phyloP scores from a whole-genome alignment of 1,139 yeast species.

The Suhomyces choctaworum region DNA sequence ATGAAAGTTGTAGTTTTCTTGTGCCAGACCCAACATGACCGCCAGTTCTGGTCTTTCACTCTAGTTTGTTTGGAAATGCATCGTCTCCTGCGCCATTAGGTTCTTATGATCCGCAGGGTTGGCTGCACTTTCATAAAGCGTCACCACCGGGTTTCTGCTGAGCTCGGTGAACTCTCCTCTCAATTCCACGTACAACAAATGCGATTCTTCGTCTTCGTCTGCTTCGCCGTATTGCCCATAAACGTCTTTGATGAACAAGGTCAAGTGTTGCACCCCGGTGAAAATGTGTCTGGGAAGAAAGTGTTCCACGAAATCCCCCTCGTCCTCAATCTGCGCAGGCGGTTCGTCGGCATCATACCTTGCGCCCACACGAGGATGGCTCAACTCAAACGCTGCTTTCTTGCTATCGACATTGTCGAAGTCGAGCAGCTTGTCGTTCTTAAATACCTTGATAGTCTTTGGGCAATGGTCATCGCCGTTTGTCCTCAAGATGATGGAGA shows the following conservation, averaged over 20 bases:
- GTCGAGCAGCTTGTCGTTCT: constrained; percentile 68
- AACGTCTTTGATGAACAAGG: constrained; percentile 66
- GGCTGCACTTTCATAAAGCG: constrained; percentile 87
- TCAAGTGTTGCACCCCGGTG: constrained; percentile 66
- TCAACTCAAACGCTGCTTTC: constrained; percentile 53
- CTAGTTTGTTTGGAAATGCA: constrained; percentile 7
- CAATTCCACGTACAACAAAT: constrained; percentile 70
- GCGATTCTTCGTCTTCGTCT: constrained; percentile 55
- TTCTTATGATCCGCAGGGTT: constrained; percentile 86
- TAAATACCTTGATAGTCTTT: constrained; percentile 64
- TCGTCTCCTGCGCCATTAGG: constrained; percentile 18
- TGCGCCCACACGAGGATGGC: constrained; percentile 65
- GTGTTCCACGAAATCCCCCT: constrained; percentile 74
- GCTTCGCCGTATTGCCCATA: constrained; percentile 51
- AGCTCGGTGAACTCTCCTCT: constrained; percentile 75
- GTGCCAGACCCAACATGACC: no score
- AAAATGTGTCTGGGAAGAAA: constrained; percentile 73
- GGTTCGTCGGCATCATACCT: constrained; percentile 36
- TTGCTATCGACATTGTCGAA: constrained; percentile 59
- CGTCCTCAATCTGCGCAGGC: constrained; percentile 34
- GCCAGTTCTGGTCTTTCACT: no score
- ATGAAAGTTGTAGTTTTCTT: no score
- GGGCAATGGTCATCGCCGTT: constrained; percentile 69
- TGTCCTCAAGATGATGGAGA: constrained; percentile 69
- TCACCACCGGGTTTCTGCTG: constrained; percentile 65